Evolutionary conservation across 495 filamentous ascomycete species (phyloP), one percentile per base, ranked within the genome.

Genomic region (Peziza echinospora): DNA sequence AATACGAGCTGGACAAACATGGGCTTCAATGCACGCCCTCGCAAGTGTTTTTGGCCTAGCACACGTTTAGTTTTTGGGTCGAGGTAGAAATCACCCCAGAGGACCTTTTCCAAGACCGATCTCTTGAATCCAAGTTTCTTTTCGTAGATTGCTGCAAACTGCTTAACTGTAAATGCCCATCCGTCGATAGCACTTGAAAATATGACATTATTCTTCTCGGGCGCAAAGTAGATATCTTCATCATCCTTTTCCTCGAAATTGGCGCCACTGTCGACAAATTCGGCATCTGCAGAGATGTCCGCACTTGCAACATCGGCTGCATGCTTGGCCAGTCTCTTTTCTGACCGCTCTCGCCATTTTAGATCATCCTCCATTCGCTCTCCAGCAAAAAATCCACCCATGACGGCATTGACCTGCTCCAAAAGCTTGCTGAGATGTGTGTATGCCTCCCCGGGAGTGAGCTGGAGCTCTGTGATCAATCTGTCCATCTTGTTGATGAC

Each of bases 401-500:
- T 78, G 1, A 99, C 84, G 2, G 89, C 89, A 62, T 99, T 99
- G 21, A 99, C 80, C 60, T 94, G 89, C 57, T 92, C 89, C 1
- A 99, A 60, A 17, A 94, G 69, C 58, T 85, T 85, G 57, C 69
- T 81, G n/a, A 99, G 64, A 61, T 94, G 87, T 22, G 75, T 75
- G 53, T 84, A 91, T 10, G 89, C 91, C 63, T 99, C 89, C 11
- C 63, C 65, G 5, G 91, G 81, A 23, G 74, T 92, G 77, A 99
- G 84, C 59, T 84, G 84, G 41, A 93, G 67, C 65, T 99, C 89
- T 0, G 82, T 89, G 24, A 99, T 69, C 24, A 99, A 69, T 21
- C 89, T 73, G 60, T 99, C 89, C 63, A 99, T 87, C 62, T 99
- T 99, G 67, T 99, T 99, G 60, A 99, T 86, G 28, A 94, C 81